Evolutionary conservation across 805 yeast genomes (phyloP).

Genomic region (Saturnispora besseyi): DNA sequence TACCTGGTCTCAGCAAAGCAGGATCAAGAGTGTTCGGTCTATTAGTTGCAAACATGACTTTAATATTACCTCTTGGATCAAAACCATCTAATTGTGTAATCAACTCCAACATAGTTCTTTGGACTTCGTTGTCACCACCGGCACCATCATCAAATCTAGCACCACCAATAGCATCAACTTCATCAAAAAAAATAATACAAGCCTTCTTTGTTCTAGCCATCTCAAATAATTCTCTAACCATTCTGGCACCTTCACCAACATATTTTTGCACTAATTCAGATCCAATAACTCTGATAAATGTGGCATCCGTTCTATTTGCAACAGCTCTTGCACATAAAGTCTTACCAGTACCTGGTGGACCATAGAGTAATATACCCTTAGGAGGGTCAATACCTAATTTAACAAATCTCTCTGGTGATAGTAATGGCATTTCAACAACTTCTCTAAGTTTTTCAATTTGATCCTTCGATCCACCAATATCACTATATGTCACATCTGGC

Average conservation of each 20-base stretch:
- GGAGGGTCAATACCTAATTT: conserved; percentile 98
- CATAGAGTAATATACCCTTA: conserved; percentile 90
- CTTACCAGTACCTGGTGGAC: conserved; percentile 99
- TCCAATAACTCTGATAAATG: conserved; percentile 96
- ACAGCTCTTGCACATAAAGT: conserved; percentile 98
- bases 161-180: conserved; percentile 98
- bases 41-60: conserved; percentile 99
- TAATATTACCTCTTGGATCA: conserved; percentile 97
- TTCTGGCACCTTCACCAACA: conserved; percentile 99
- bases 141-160: conserved; percentile 99
- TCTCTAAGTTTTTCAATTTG: conserved; percentile 95
- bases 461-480: conserved; percentile 97
- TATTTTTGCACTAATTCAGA: conserved; percentile 97
- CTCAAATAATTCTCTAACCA: conserved; percentile 97
- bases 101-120: conserved; percentile 96
- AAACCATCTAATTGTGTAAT: conserved; percentile 97
- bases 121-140: conserved; percentile 98
- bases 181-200: conserved; percentile 96
- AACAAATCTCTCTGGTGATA: conserved; percentile 95
- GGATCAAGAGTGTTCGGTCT: conserved; percentile 98
- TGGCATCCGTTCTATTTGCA: conserved; percentile 98
- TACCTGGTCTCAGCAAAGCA: conserved; percentile 94
- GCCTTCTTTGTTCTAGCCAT: conserved; percentile 99
- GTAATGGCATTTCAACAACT: conserved; percentile 87
- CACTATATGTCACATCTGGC: conserved; percentile 97